Evolutionary conservation across 306 rosid species (phyloP).

Genomic region (Trifolium repens): DNA sequence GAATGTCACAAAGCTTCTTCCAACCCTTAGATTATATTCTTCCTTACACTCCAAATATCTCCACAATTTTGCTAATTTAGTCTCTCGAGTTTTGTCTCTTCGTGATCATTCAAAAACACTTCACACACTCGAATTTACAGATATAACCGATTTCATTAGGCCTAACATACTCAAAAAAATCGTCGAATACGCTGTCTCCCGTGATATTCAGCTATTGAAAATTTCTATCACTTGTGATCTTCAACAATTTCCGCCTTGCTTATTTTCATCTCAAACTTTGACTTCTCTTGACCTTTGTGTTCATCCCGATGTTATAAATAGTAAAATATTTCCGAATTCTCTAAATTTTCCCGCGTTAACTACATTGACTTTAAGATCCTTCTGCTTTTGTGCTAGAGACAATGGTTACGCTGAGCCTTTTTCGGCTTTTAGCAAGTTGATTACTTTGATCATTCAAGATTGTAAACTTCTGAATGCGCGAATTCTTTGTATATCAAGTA

Average conservation of each 20-base stretch:
- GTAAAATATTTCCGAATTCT: not conserved
- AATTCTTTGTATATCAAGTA: slow-evolving; percentile 5
- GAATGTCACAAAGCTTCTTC: slow-evolving; percentile 6
- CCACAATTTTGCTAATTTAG: not conserved
- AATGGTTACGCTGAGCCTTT: not conserved
- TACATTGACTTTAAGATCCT: not conserved
- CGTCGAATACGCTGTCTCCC: not conserved
- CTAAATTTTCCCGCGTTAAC: not conserved
- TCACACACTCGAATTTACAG: not conserved
- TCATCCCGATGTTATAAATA: not conserved
- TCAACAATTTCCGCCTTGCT: not conserved
- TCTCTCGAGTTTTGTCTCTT: not conserved
- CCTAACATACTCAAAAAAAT: not conserved
- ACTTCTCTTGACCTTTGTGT: slow-evolving; percentile 25
- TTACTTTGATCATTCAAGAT: not conserved
- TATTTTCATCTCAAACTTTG: not conserved
- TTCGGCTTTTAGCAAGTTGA: not conserved
- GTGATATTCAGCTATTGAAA: not conserved
- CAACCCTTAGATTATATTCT: slow-evolving; percentile 1
- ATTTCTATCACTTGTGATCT: not conserved
- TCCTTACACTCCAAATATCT: not conserved
- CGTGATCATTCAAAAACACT: not conserved
- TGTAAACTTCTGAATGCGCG: not conserved
- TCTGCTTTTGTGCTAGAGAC: not conserved
- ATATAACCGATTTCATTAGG: not conserved